Evolutionary conservation across 805 yeast species (phyloP), one percentile per base, ranked within the genome.

Genomic region (Sugiyamaella boreocaroliniensis): DNA sequence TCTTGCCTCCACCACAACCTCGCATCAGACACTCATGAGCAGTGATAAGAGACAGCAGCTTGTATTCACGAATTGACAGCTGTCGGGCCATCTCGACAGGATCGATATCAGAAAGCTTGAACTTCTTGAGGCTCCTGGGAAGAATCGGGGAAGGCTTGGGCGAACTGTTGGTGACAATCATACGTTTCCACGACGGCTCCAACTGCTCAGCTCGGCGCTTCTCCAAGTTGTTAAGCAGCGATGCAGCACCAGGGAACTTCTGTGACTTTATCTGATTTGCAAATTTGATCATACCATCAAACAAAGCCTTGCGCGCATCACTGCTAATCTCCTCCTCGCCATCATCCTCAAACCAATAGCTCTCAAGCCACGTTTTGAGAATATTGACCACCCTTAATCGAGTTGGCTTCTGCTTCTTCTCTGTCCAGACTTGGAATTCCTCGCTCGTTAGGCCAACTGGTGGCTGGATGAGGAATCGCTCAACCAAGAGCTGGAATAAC

Each of bases 391-490:
- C 86, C 53, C 87, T 75, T 20, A 77, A 61, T 51, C 89, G 79
- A 32, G 85, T 82, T 0, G 87, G 88, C 53, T 72, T 74, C 54
- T 83, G 80, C 62, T 87, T 87, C 62, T 78, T 79, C 43, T 81
- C 80, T 9, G 82, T 74, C 97, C 97, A 89, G 9, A 76, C 68
- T 45, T 81, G 79, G 65, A 86, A 87, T 62, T 88, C 95, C 56
- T 85, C 95, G 63, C 81, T 86, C 54, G 86, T 80, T 55, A 92
- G 69, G 0, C 95, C 96, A 62, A 87, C 96, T 0, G 97, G 97
- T 19, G 96, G 93, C 56, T 79, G 80, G 14, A 80, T 69, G 51
- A 82, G 76, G 68, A 83, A 92, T 51, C 95, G 73, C 41, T 77
- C 76, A 32, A 86, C 77, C 60, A 88, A 69, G 43, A 78, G 64